Percentiles rank a stretch among this genome's conserved stretches.
These are phyloP conservation scores for Vigna reflexopilosa DNA, from an alignment of 306 rosid species.

Conservation along the genomic window DNA sequence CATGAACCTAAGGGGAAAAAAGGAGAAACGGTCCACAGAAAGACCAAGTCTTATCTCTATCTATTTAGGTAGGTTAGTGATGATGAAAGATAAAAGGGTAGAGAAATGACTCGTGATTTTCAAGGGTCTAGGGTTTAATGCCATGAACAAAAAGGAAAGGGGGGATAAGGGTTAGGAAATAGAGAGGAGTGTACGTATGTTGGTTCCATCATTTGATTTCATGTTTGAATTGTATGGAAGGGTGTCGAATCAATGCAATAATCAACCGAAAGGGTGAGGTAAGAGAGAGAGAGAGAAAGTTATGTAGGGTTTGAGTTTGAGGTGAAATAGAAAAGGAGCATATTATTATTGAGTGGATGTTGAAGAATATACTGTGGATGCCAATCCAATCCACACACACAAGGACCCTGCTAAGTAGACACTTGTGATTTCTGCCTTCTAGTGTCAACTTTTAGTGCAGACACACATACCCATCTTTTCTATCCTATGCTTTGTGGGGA, in stretches of 20 bases:
- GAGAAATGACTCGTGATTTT: not conserved
- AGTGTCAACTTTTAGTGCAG: conserved; percentile 43
- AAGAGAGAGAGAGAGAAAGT: conserved; percentile 30
- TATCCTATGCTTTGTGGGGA: conserved; percentile 48
- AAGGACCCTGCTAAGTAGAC: conserved; percentile 46
- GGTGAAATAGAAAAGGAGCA: conserved; percentile 26
- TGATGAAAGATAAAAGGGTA: conserved; percentile 31
- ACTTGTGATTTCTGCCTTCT: conserved; percentile 46
- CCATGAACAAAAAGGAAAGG: conserved; percentile 34
- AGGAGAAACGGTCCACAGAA: too few relatives aligned
- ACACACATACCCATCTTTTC: conserved; percentile 28
- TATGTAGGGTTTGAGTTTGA: not conserved
- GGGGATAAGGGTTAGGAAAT: conserved; percentile 28
- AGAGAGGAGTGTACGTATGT: conserved; percentile 17
- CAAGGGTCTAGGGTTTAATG: conserved; percentile 30
- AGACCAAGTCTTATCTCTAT: not conserved
- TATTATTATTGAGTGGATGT: conserved; percentile 32
- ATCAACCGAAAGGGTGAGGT: conserved; percentile 40
- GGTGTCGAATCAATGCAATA: not conserved
- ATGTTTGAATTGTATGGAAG: conserved; percentile 22
- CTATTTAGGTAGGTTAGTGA: conserved; percentile 11
- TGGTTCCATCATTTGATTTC: conserved; percentile 37
- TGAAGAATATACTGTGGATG: conserved; percentile 51
- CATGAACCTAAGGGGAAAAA: too few relatives aligned
- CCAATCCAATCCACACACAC: conserved; percentile 48